Percentiles rank a stretch among this genome's conserved stretches.
phyloP scores from a whole-genome alignment of 352 stramenopile species.

The Porosira glacialis region DNA sequence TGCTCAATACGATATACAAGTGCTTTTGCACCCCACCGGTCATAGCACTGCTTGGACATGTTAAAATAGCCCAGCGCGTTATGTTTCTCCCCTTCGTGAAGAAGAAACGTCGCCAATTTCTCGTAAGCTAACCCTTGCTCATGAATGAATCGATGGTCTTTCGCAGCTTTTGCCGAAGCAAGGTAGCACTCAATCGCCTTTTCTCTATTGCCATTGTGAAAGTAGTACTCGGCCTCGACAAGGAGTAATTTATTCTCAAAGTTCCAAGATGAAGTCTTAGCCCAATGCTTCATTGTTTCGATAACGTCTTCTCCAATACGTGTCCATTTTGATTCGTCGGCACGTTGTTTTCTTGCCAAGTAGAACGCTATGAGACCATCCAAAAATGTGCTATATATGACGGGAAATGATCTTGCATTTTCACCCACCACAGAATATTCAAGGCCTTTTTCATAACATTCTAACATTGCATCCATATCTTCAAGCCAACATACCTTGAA shows the following conservation, averaged over 20 bases:
- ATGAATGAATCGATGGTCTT: conserved; percentile 34
- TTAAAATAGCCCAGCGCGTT: conserved; percentile 29
- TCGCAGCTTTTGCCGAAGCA: conserved; percentile 28
- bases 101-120: conserved; percentile 34
- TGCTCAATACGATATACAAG: conserved; percentile 27
- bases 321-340: conserved; percentile 33
- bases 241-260: conserved; percentile 41
- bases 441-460: conserved; percentile 23
- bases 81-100: conserved; percentile 19
- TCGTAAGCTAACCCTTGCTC: conserved; percentile 46
- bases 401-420: neutral
- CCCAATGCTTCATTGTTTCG: conserved; percentile 20
- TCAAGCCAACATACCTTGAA: conserved; percentile 29
- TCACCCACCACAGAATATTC: neutral
- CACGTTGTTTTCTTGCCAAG: conserved; percentile 29
- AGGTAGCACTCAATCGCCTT: conserved; percentile 25
- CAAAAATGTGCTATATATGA: conserved; percentile 21
- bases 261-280: conserved; percentile 30
- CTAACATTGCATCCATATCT: conserved; percentile 25
- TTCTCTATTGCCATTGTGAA: conserved; percentile 26
- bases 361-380: conserved; percentile 42
- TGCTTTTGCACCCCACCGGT: conserved; percentile 31
- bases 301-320: conserved; percentile 9
- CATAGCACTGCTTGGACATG: conserved; percentile 41
- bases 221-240: conserved; percentile 41